Evolutionary conservation across 2,329 filamentous ascomycete genomes (phyloP).

Genomic region (Neonectria ditissima): DNA sequence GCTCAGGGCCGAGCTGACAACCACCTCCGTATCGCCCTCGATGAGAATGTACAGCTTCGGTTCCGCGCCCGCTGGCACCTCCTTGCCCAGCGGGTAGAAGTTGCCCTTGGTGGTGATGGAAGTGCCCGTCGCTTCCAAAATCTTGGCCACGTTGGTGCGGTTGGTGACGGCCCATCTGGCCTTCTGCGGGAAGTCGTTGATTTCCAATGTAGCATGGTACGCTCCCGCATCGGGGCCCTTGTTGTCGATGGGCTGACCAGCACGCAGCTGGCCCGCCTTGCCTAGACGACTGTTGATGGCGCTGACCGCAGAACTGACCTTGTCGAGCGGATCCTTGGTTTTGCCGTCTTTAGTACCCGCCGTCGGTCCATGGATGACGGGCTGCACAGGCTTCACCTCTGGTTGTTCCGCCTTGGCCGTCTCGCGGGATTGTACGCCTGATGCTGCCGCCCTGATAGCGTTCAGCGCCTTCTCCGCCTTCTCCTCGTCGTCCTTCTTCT

Average conservation of each 20-base stretch:
- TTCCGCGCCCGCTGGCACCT: slow-evolving; percentile 78
- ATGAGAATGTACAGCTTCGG: slow-evolving; percentile 99
- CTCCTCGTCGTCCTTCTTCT: slow-evolving; percentile 77
- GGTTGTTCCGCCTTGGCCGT: slow-evolving; percentile 57
- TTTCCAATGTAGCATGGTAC: slow-evolving; percentile 96
- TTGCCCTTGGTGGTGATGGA: slow-evolving; percentile 98
- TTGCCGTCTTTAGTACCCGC: slow-evolving; percentile 65
- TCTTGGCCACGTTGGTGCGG: slow-evolving; percentile 97
- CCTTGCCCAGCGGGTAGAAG: slow-evolving; percentile 86
- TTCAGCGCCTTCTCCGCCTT: slow-evolving; percentile 77
- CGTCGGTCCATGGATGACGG: slow-evolving; percentile 64
- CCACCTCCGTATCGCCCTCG: slow-evolving; percentile 94
- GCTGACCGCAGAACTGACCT: slow-evolving; percentile 89
- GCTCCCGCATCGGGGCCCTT: slow-evolving; percentile 97
- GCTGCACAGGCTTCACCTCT: slow-evolving; percentile 51
- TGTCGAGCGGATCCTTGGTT: slow-evolving; percentile 79
- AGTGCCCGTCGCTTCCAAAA: slow-evolving; percentile 92
- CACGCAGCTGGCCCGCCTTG: slow-evolving; percentile 87
- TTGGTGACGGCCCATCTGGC: slow-evolving; percentile 99
- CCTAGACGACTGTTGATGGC: slow-evolving; percentile 92
- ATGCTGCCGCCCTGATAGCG: slow-evolving; percentile 72
- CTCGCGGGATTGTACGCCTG: slow-evolving; percentile 67
- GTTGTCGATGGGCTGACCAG: slow-evolving; percentile 96
- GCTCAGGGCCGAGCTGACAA: slow-evolving; percentile 89
- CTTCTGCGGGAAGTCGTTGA: slow-evolving; percentile 99